phyloP scores from a whole-genome alignment of 306 rosid species.

The Vicia villosa region DNA sequence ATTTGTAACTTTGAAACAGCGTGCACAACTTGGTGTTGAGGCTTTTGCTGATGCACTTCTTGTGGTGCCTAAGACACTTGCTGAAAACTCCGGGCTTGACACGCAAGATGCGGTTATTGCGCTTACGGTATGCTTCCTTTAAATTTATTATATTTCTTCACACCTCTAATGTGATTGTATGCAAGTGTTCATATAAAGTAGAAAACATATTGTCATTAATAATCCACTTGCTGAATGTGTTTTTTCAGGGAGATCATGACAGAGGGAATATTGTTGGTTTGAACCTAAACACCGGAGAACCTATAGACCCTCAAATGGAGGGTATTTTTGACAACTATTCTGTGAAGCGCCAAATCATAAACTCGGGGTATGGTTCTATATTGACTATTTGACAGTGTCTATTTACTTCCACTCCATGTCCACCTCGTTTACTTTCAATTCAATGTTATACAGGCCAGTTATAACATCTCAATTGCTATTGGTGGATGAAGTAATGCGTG shows the following conservation, averaged over 20 bases:
- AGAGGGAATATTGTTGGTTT: slow-evolving; percentile 80
- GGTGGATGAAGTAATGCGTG: slow-evolving; percentile 98
- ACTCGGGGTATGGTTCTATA: slow-evolving; percentile 71
- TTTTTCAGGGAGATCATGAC: slow-evolving; percentile 89
- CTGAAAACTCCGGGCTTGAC: slow-evolving; percentile 96
- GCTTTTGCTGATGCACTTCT: slow-evolving; percentile 99
- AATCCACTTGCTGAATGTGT: slow-evolving; percentile 25
- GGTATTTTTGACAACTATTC: slow-evolving; percentile 95
- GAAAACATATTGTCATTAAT: background rate
- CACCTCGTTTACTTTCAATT: no score
- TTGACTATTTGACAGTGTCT: background rate
- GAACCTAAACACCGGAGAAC: slow-evolving; percentile 87
- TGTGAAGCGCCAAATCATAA: slow-evolving; percentile 91
- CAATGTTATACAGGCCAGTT: slow-evolving; percentile 72
- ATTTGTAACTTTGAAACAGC: slow-evolving; percentile 58
- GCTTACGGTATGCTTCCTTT: slow-evolving; percentile 55
- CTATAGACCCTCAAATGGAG: slow-evolving; percentile 90
- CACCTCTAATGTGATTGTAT: background rate
- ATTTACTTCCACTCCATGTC: background rate
- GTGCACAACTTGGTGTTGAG: slow-evolving; percentile 95
- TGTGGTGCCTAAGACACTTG: slow-evolving; percentile 94
- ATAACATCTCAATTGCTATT: slow-evolving; percentile 86
- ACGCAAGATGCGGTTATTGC: slow-evolving; percentile 90
- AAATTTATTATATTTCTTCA: background rate
- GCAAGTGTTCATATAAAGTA: background rate